phyloP scores from a whole-genome alignment of 164 flowering plant genomes.

The Stephania cephalantha region DNA sequence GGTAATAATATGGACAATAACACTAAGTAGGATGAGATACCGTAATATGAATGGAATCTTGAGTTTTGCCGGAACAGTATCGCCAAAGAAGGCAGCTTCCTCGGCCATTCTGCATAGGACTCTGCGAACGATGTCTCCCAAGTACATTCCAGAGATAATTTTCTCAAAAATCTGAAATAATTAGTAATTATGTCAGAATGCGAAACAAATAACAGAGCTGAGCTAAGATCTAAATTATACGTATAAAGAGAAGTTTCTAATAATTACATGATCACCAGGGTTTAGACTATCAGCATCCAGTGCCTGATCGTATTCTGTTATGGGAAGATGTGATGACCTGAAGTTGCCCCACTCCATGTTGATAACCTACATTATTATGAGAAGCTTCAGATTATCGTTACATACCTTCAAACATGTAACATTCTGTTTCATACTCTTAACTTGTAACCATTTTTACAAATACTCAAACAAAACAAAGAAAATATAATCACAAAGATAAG shows the following conservation, averaged over 20 bases:
- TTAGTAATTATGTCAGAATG: conserved; percentile 2
- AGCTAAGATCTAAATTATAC: not conserved
- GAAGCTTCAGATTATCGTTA: not conserved
- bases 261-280: conserved; percentile 79
- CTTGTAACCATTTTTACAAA: not conserved
- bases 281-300: conserved; percentile 81
- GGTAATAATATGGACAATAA: not conserved
- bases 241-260: not conserved
- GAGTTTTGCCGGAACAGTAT: conserved; percentile 71
- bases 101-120: conserved; percentile 78
- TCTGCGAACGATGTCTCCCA: conserved; percentile 89
- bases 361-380: conserved; percentile 52
- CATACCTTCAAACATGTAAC: not conserved
- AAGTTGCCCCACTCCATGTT: conserved; percentile 99
- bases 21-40: conserved; percentile 25
- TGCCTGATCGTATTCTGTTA: conserved; percentile 75
- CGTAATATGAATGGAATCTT: conserved; percentile 59
- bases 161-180: conserved; percentile 80
- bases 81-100: conserved; percentile 89
- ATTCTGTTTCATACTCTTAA: not conserved
- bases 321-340: conserved; percentile 79
- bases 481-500: not conserved
- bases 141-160: conserved; percentile 90
- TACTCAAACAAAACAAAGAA: not conserved
- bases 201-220: conserved; percentile 3